Conservation (phyloP, 371 early-diverging fungal species). For the Apophysomyces ossiformis region DNA sequence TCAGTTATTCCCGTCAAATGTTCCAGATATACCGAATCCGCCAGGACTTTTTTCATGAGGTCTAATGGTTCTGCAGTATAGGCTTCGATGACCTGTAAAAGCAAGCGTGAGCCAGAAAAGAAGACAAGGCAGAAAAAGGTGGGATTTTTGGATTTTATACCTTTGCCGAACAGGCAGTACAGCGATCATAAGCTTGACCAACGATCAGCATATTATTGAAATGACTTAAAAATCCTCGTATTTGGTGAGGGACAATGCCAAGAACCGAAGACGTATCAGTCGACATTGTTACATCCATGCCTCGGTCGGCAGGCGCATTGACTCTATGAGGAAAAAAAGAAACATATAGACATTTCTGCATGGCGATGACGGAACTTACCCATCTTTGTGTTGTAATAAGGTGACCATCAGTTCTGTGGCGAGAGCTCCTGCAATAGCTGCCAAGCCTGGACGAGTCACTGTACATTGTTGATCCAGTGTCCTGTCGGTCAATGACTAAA, state of each 20-base stretch:
- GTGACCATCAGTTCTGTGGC: constrained; percentile 93
- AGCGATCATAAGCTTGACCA: constrained; percentile 87
- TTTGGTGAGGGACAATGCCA: constrained; percentile 89
- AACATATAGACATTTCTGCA: neutral
- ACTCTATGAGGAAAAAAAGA: constrained; percentile 28
- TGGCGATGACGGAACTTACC: constrained; percentile 46
- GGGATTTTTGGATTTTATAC: constrained; percentile 25
- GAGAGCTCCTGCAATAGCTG: constrained; percentile 83
- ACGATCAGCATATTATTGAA: constrained; percentile 83
- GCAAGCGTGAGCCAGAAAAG: no score
- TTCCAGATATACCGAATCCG: constrained; percentile 79
- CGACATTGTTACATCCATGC: constrained; percentile 13
- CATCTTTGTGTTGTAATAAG: constrained; percentile 80
- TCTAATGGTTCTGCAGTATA: constrained; percentile 68
- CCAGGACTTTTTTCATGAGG: constrained; percentile 76
- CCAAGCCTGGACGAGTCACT: constrained; percentile 94
- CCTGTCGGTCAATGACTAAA: constrained; percentile 87
- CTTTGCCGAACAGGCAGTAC: constrained; percentile 88
- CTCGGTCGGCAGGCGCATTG: constrained; percentile 42
- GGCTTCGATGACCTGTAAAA: constrained; percentile 54
- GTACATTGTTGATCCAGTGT: constrained; percentile 98
- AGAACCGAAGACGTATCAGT: constrained; percentile 40
- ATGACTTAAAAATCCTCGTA: constrained; percentile 88
- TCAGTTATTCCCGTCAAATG: constrained; percentile 81
- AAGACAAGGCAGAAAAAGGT: no score